Conservation (phyloP, 2,329 filamentous ascomycete species). For the Cytospora leucostoma region DNA sequence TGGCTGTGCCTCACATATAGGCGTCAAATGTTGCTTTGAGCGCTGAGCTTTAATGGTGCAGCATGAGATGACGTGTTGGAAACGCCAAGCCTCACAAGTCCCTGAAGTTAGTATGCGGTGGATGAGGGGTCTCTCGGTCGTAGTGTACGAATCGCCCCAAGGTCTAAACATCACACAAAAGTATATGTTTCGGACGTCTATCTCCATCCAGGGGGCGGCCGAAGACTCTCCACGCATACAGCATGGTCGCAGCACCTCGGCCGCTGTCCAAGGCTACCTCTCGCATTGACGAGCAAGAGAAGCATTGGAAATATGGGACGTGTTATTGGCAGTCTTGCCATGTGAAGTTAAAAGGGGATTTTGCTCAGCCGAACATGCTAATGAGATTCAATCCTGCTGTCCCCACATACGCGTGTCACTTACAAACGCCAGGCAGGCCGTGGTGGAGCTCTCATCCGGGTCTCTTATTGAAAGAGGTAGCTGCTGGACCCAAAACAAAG, state of each 20-base stretch:
- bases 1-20: background rate
- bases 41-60: background rate
- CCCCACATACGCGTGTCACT: constrained; percentile 14
- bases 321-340: constrained; percentile 15
- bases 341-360: constrained; percentile 8
- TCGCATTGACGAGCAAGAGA: constrained; percentile 1
- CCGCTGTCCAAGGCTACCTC: background rate
- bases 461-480: constrained; percentile 2
- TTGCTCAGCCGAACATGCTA: background rate
- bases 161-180: background rate
- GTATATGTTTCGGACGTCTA: background rate
- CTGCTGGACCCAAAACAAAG: background rate
- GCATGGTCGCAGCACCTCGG: too few species aligned
- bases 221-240: background rate
- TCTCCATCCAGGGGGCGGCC: background rate
- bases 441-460: background rate
- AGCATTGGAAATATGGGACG: constrained; percentile 23
- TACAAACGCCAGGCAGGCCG: too few species aligned
- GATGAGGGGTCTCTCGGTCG: background rate
- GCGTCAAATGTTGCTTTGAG: background rate
- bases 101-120: background rate
- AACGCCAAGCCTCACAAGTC: background rate
- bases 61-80: background rate
- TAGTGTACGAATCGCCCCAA: background rate
- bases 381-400: background rate